Percentiles rank a stretch among this genome's conserved stretches.
Conservation (phyloP, 2,329 filamentous ascomycete species). For the Hypocreales sp. region DNA sequence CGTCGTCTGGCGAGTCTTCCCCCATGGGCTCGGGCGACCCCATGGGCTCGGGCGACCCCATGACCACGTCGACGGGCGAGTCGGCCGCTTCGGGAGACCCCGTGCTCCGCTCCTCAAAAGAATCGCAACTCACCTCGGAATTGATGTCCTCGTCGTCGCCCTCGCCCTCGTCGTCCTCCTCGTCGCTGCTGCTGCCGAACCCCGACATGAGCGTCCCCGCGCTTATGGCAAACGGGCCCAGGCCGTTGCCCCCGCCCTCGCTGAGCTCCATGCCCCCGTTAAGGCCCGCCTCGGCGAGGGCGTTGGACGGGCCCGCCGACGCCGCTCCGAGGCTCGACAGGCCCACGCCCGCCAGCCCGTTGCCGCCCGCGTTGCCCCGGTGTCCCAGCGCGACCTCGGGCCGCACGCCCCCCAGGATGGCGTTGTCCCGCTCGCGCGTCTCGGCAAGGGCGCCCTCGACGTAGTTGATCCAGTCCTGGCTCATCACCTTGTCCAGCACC, state of each 20-base stretch:
- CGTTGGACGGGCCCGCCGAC: conserved; percentile 38
- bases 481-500: conserved; percentile 79
- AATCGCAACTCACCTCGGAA: conserved; percentile 44
- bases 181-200: conserved; percentile 88
- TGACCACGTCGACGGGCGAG: too few relatives aligned
- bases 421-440: conserved; percentile 90
- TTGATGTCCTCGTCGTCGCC: conserved; percentile 64
- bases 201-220: conserved; percentile 68
- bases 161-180: conserved; percentile 90
- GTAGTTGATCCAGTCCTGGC: conserved; percentile 83
- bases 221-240: conserved; percentile 57
- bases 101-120: conserved; percentile 14
- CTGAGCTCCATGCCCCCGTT: conserved; percentile 58
- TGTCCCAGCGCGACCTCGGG: conserved; percentile 80
- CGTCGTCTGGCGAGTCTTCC: conserved; percentile 9
- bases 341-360: conserved; percentile 30
- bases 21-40: conserved; percentile 14
- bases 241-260: conserved; percentile 49
- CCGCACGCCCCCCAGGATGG: conserved; percentile 88
- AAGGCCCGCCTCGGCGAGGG: conserved; percentile 66
- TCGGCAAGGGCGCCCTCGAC: conserved; percentile 87
- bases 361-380: conserved; percentile 43
- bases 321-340: conserved; percentile 26
- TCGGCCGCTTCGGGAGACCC: conserved; percentile 12
- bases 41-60: too few relatives aligned